Conservation (phyloP, 768 basidiomycete species). For the Amanita phalloides region DNA sequence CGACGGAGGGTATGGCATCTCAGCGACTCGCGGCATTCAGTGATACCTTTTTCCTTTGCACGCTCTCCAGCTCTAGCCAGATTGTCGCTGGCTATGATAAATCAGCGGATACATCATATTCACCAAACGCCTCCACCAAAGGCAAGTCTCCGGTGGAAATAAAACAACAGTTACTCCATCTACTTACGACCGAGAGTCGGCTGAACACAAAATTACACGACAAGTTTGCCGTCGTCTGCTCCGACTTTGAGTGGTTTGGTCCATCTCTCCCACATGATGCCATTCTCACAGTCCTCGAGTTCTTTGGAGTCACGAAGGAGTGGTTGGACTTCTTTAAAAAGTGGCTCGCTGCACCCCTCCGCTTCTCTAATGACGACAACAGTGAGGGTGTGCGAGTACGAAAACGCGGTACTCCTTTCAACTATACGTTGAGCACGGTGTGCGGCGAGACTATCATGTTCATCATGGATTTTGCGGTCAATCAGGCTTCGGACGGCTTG, state of each 20-base stretch:
- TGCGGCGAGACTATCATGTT: slow-evolving; percentile 30
- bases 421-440: slow-evolving; percentile 23
- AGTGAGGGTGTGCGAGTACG: slow-evolving; percentile 19
- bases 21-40: slow-evolving; percentile 15
- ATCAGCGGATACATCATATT: slow-evolving; percentile 13
- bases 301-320: slow-evolving; percentile 13
- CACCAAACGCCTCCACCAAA: slow-evolving; percentile 4
- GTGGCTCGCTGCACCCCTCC: slow-evolving; percentile 22
- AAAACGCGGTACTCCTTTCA: slow-evolving; percentile 31
- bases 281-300: slow-evolving; percentile 18
- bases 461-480: slow-evolving; percentile 37
- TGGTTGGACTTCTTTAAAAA: slow-evolving; percentile 20
- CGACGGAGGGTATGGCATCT: slow-evolving; percentile 13
- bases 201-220: slow-evolving; percentile 26
- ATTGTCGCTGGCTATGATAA: slow-evolving; percentile 14
- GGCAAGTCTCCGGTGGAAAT: slow-evolving; percentile 13
- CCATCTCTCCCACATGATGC: slow-evolving; percentile 30
- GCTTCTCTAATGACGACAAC: slow-evolving; percentile 20
- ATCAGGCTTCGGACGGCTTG: slow-evolving; percentile 28
- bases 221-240: slow-evolving; percentile 24
- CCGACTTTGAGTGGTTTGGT: slow-evolving; percentile 34
- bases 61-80: slow-evolving; percentile 15
- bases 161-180: slow-evolving; percentile 29
- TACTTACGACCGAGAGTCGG: slow-evolving; percentile 28
- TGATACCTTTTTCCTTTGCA: slow-evolving; percentile 23